Evolutionary conservation across 2,329 filamentous ascomycete genomes (phyloP).

Genomic region (Catunica adiposa): DNA sequence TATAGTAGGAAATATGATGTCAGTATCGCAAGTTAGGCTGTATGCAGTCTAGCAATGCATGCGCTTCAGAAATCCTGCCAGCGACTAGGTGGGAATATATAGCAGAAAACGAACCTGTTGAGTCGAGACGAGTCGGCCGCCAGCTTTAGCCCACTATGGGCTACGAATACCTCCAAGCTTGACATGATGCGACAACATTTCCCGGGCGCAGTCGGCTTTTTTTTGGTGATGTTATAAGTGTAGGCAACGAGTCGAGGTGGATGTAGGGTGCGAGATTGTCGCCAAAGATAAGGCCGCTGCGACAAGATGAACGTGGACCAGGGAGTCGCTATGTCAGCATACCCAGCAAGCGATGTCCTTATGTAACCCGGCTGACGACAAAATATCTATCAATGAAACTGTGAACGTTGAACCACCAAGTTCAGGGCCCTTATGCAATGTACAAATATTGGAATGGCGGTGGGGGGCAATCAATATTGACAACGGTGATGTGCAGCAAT

Average conservation of each 20-base stretch:
- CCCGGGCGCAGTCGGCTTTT: background rate
- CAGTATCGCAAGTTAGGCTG: conserved; percentile 3
- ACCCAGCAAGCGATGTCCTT: background rate
- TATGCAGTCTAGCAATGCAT: conserved; percentile 4
- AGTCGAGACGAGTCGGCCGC: conserved; percentile 61
- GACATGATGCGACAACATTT: conserved; percentile 13
- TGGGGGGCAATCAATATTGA: background rate
- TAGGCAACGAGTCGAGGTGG: background rate
- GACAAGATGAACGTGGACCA: background rate
- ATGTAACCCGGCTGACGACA: background rate
- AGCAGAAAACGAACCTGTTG: conserved; percentile 40
- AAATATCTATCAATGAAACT: background rate
- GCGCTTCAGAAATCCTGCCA: conserved; percentile 3
- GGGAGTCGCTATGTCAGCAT: background rate
- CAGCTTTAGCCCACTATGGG: conserved; percentile 80
- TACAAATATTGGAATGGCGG: background rate
- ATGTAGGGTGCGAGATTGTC: background rate
- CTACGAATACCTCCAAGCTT: conserved; percentile 62
- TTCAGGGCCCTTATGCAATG: background rate
- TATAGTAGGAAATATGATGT: conserved; percentile 22
- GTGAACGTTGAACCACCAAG: background rate
- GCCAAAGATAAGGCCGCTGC: conserved; percentile 10
- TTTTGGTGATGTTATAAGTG: background rate
- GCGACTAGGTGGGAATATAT: background rate
- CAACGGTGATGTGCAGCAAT: background rate